phyloP scores from a whole-genome alignment of 2,329 filamentous ascomycete species.

The Ceratocystis variospora region DNA sequence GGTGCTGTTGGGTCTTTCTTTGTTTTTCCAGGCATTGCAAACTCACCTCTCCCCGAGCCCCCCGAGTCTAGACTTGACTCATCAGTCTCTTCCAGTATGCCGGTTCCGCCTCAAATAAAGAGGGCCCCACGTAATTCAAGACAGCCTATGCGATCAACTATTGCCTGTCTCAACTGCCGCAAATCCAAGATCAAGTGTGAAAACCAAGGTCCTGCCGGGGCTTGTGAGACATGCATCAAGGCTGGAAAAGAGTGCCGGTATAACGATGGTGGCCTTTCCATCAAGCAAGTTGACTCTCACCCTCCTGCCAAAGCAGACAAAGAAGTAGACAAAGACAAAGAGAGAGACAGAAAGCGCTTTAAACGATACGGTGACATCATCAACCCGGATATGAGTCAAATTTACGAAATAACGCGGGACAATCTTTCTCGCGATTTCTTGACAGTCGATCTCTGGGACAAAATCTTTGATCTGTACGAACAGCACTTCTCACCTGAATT shows the following conservation, averaged over 20 bases:
- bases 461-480: constrained; percentile 56
- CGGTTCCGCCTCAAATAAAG: constrained; percentile 21
- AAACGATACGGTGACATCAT: constrained; percentile 33
- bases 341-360: constrained; percentile 37
- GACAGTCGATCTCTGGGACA: constrained; percentile 51
- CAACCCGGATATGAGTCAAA: constrained; percentile 28
- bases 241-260: constrained; percentile 61
- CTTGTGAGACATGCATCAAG: constrained; percentile 61
- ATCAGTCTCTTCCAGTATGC: background rate
- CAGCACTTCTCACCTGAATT: constrained; percentile 59
- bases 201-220: constrained; percentile 57
- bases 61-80: background rate
- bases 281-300: background rate
- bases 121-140: constrained; percentile 34
- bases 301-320: constrained; percentile 28
- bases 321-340: constrained; percentile 33
- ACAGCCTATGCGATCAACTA: constrained; percentile 57
- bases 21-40: background rate
- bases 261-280: constrained; percentile 32
- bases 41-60: too few species aligned
- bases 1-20: background rate
- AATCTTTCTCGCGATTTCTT: constrained; percentile 48
- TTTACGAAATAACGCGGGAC: constrained; percentile 37
- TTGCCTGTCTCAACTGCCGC: constrained; percentile 63
- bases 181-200: constrained; percentile 79